Base-by-base conservation (phyloP, 1,284 basidiomycete genomes). In the Filobasidium uniguttulatum region DNA sequence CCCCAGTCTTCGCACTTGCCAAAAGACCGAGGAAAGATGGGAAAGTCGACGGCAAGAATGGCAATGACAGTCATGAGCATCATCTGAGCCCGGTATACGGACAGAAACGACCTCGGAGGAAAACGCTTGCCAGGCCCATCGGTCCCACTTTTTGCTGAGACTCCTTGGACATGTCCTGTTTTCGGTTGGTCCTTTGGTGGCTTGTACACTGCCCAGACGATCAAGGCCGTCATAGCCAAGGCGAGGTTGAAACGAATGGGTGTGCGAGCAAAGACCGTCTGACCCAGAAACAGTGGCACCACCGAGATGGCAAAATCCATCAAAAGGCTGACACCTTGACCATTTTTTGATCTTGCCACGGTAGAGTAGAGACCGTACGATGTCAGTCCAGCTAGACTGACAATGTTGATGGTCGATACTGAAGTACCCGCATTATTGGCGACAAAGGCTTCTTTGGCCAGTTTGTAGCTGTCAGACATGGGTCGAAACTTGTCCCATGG, bases 41-140 rank as follows among this genome's bases (percentile, higher is more conserved):
- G 78, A 62, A 99, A 99, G 63, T 99, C 94, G 43, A 98, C 93
- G 0, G 94, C 93, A 7, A 98, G 77, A 55, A 99, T 98, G 34
- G 81, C 83, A 37, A 94, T 75, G 35, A 84, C 71, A 0, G 94
- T 97, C 75, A 98, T 79, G 29, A 96, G 71, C 76, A 98, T 83
- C 87, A 97, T 91, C 63, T 97, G 87, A 1, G 90, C 81, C 43
- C 94, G 75, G 65, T 94, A 98, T 0, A 84, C 80, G 7, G 89
- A 86, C 49, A 99, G 67, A 43, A 87, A 83, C 1, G 73, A 68
- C 36, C 63, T 57, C 9, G 40, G 40, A 17, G 40, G 40, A 26
- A 43, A 40, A 33, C 31, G 31, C n/a, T n/a, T n/a, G n/a, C n/a
- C n/a, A n/a, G n/a, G n/a, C n/a, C n/a, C n/a, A n/a, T n/a, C n/a